A percentile compares a stretch with the other conserved stretches of the same genome.
Conservation (phyloP, 2,329 filamentous ascomycete genomes). For the Calonectria leucothoes region DNA sequence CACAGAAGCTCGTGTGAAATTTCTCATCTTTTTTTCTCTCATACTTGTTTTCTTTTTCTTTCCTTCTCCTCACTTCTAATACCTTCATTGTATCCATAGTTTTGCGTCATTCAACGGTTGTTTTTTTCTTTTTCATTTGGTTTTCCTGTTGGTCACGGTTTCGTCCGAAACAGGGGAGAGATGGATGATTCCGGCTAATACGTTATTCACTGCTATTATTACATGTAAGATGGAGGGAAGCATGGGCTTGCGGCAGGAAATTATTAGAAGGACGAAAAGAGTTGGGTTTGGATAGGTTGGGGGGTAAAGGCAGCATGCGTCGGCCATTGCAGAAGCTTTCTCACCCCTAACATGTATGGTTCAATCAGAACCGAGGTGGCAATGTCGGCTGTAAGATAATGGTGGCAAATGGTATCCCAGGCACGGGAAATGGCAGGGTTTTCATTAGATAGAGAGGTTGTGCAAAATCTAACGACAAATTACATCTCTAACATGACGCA, state of each 20-base stretch:
- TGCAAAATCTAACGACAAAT: background rate
- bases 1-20: background rate
- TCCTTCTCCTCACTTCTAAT: conserved; percentile 24
- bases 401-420: background rate
- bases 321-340: background rate
- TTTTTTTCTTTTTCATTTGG: background rate
- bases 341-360: background rate
- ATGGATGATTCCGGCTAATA: conserved; percentile 13
- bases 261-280: background rate
- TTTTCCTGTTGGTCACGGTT: conserved; percentile 16
- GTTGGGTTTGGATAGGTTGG: background rate
- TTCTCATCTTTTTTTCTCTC: background rate
- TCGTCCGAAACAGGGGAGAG: background rate
- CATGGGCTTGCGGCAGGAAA: background rate
- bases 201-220: conserved; percentile 3
- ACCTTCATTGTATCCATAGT: conserved; percentile 40
- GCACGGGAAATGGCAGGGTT: background rate
- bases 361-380: background rate
- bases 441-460: background rate
- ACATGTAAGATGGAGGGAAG: background rate
- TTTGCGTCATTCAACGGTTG: conserved; percentile 20
- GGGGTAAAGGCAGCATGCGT: background rate
- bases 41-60: background rate
- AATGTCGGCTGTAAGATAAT: background rate
- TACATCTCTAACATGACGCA: background rate